phyloP scores from a whole-genome alignment of 148 eudicot genomes.

The Mesembryanthemum crystallinum region DNA sequence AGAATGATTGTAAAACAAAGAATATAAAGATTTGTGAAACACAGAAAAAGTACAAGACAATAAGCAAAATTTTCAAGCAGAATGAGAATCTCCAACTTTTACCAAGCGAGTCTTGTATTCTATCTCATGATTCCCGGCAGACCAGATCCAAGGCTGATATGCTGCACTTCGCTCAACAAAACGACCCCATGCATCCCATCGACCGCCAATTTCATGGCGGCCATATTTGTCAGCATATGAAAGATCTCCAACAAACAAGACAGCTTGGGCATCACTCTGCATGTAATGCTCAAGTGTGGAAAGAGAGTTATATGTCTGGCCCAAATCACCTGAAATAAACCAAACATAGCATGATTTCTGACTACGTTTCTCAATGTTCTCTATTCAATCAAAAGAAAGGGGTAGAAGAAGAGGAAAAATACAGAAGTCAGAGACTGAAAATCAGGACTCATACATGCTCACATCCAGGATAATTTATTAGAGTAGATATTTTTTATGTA shows the following conservation, averaged over 20 bases:
- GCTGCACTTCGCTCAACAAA: conserved; percentile 72
- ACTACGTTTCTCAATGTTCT: conserved; percentile 18
- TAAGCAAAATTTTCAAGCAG: not conserved
- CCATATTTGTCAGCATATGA: conserved; percentile 84
- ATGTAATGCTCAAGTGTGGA: conserved; percentile 77
- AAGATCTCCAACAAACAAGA: conserved; percentile 90
- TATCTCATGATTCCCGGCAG: conserved; percentile 93
- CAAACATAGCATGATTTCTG: conserved; percentile 6
- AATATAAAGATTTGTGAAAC: not conserved
- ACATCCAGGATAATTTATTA: no score
- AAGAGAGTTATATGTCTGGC: conserved; percentile 86
- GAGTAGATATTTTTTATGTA: no score
- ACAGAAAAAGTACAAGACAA: not conserved
- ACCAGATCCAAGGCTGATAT: conserved; percentile 94
- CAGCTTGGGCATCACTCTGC: conserved; percentile 60
- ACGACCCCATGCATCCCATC: conserved; percentile 96
- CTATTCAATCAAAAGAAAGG: not conserved
- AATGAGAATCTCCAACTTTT: conserved; percentile 11
- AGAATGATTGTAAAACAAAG: not conserved
- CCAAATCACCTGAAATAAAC: conserved; percentile 71
- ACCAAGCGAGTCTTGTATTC: conserved; percentile 88
- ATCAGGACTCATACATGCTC: no score
- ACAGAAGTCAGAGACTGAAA: no score
- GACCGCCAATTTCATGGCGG: conserved; percentile 64
- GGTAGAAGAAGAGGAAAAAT: no score